These are phyloP conservation scores for Backusella psychrophila DNA, from an alignment of 192 early-diverging fungal species.

Conservation along the genomic window DNA sequence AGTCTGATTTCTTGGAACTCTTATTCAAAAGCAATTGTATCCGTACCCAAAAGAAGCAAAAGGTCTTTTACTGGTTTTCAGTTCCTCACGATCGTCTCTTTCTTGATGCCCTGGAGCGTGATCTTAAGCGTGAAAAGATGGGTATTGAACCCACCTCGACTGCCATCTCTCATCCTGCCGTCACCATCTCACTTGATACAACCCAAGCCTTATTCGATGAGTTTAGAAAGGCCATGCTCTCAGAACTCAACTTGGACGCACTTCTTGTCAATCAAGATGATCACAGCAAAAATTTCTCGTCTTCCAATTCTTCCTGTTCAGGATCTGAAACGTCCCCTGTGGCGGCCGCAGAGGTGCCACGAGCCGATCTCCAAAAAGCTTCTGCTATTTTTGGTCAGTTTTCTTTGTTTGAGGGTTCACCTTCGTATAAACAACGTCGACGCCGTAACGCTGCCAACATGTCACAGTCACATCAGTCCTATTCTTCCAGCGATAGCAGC, in stretches of 20 bases:
- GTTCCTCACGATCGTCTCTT: conserved; percentile 96
- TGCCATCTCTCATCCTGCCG: conserved; percentile 61
- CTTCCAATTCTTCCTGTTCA: not conserved
- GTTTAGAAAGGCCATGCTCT: conserved; percentile 55
- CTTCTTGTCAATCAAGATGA: conserved; percentile 55
- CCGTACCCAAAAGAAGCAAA: conserved; percentile 98
- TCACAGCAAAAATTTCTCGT: not conserved
- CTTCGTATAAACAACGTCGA: conserved; percentile 72
- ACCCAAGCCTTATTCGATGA: conserved; percentile 55
- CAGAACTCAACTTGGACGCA: conserved; percentile 74
- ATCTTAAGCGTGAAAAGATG: conserved; percentile 90
- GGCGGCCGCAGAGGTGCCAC: not conserved
- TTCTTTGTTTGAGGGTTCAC: conserved; percentile 66
- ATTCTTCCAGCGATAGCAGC: not conserved
- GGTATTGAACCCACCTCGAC: conserved; percentile 80
- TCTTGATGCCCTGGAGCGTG: conserved; percentile 92
- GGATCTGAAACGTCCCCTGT: not conserved
- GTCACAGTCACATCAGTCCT: not conserved
- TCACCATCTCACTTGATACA: conserved; percentile 59
- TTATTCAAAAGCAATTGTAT: conserved; percentile 95
- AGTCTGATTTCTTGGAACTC: conserved; percentile 90
- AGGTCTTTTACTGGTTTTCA: conserved; percentile 96
- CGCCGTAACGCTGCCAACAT: conserved; percentile 41
- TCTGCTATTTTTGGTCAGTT: conserved; percentile 48
- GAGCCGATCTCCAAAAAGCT: not conserved